A percentile compares a stretch with the other conserved stretches of the same genome.
Evolutionary conservation across 2,329 filamentous ascomycete genomes (phyloP).

Genomic region (Cyanodermella asteris): DNA sequence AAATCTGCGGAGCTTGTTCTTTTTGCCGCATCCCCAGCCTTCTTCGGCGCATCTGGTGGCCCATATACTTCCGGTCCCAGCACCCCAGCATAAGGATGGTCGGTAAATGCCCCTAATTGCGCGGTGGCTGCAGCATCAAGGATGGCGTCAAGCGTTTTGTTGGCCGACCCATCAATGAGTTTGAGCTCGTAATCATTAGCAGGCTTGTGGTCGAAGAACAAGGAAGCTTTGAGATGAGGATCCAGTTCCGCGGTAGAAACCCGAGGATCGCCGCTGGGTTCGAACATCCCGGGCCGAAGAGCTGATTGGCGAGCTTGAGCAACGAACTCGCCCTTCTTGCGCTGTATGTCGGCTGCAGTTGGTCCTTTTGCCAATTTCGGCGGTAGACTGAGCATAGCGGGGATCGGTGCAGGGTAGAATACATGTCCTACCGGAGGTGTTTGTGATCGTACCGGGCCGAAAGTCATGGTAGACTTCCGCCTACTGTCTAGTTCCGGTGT

Average conservation of each 20-base stretch:
- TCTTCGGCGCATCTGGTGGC: conserved; percentile 12
- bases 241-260: conserved; percentile 33
- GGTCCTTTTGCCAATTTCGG: conserved; percentile 62
- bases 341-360: conserved; percentile 39
- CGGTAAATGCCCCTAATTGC: conserved; percentile 76
- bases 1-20: conserved; percentile 20
- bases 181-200: conserved; percentile 34
- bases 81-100: conserved; percentile 62
- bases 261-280: conserved; percentile 7
- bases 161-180: conserved; percentile 68
- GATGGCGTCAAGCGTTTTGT: conserved; percentile 74
- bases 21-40: conserved; percentile 11
- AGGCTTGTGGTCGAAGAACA: conserved; percentile 60
- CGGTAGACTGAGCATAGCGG: conserved; percentile 78
- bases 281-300: conserved; percentile 16
- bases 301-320: conserved; percentile 30
- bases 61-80: conserved; percentile 58
- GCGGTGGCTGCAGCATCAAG: conserved; percentile 73
- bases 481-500: not conserved
- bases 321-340: conserved; percentile 41
- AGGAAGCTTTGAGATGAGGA: conserved; percentile 69
- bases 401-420: conserved; percentile 87
- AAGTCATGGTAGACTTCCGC: conserved; percentile 15
- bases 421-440: too few species aligned
- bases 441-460: conserved; percentile 51